phyloP scores from a whole-genome alignment of 2,329 filamentous ascomycete species.

The Aspergillus sp. region DNA sequence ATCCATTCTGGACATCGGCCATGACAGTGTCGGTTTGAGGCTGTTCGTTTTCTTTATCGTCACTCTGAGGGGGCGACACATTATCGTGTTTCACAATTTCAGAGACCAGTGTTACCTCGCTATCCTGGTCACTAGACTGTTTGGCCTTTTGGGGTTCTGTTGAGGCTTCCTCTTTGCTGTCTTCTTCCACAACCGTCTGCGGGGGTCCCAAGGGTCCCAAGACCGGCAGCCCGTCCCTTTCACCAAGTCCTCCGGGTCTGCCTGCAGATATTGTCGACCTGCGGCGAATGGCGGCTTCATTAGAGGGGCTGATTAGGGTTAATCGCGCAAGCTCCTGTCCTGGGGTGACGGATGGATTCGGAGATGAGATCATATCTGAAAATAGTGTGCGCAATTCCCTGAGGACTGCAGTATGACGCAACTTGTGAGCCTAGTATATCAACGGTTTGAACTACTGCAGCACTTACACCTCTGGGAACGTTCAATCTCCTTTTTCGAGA shows the following conservation, averaged over 20 bases:
- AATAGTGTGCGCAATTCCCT: slow-evolving; percentile 74
- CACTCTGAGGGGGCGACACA: slow-evolving; percentile 24
- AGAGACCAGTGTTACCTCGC: slow-evolving; percentile 44
- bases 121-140: slow-evolving; percentile 36
- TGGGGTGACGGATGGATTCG: slow-evolving; percentile 67
- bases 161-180: slow-evolving; percentile 25
- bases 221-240: slow-evolving; percentile 51
- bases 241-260: slow-evolving; percentile 41
- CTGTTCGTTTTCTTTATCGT: slow-evolving; percentile 47
- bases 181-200: slow-evolving; percentile 23
- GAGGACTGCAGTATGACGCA: slow-evolving; percentile 61
- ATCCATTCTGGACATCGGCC: slow-evolving; percentile 28
- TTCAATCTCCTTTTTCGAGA: slow-evolving; percentile 62
- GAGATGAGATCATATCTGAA: slow-evolving; percentile 67
- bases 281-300: slow-evolving; percentile 57
- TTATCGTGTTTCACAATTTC: slow-evolving; percentile 27
- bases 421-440: slow-evolving; percentile 10
- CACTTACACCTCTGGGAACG: slow-evolving; percentile 74
- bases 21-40: slow-evolving; percentile 26
- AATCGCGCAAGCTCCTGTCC: slow-evolving; percentile 78
- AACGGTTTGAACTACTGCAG: neutral
- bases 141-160: slow-evolving; percentile 26
- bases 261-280: slow-evolving; percentile 48
- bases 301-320: slow-evolving; percentile 68
- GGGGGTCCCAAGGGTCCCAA: slow-evolving; percentile 52